Evolutionary conservation across 202 grass and related monocot species (phyloP).

Genomic region (Carex sylvatica): DNA sequence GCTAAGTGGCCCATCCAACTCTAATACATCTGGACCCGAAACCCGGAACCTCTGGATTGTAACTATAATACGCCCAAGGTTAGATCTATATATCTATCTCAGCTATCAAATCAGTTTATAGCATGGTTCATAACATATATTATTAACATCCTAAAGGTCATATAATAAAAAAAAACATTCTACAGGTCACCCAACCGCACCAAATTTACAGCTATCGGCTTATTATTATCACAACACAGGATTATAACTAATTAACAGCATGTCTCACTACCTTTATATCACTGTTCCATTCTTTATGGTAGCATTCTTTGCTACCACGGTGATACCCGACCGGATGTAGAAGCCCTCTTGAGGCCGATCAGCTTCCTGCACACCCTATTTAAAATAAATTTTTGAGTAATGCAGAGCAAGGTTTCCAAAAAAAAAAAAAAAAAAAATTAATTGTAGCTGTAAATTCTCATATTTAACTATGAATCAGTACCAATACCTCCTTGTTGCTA

Average conservation of each 20-base stretch:
- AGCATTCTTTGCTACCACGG: conserved; percentile 53
- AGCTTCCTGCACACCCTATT: conserved; percentile 65
- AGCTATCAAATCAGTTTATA: conserved; percentile 25
- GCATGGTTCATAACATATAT: conserved; percentile 12
- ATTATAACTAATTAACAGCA: neutral
- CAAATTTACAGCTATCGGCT: conserved; percentile 2
- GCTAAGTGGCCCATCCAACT: too few relatives aligned
- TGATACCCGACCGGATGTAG: conserved; percentile 62
- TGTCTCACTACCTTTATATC: conserved; percentile 32
- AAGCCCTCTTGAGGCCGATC: conserved; percentile 57
- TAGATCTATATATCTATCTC: conserved; percentile 14
- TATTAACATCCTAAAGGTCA: conserved; percentile 1
- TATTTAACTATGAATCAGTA: neutral
- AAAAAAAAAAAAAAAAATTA: neutral
- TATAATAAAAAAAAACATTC: neutral
- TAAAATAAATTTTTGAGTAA: neutral
- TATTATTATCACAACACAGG: conserved; percentile 20
- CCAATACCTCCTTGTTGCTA: conserved; percentile 46
- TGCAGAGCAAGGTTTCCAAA: neutral
- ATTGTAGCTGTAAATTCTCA: neutral
- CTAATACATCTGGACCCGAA: too few relatives aligned
- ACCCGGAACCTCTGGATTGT: too few relatives aligned
- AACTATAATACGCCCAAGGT: neutral
- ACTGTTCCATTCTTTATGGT: conserved; percentile 53
- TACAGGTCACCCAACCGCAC: neutral